phyloP scores from a whole-genome alignment of 2,329 filamentous ascomycete genomes.

The Xylaria sp. region DNA sequence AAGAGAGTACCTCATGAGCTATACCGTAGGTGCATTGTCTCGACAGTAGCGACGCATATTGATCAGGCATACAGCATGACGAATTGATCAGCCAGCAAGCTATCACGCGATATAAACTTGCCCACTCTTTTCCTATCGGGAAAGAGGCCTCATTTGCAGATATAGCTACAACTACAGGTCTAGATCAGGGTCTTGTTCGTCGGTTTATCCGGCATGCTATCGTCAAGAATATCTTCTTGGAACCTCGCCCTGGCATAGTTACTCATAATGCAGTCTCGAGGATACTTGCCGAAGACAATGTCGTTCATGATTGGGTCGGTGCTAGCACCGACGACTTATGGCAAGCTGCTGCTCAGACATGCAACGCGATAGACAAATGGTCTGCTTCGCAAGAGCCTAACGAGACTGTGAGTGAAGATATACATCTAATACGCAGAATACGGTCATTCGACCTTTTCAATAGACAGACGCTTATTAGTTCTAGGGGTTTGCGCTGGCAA shows the following conservation, averaged over 20 bases:
- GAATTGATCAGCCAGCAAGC: conserved; percentile 37
- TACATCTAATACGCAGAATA: too few species aligned
- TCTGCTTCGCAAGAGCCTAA: conserved; percentile 29
- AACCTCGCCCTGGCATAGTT: conserved; percentile 26
- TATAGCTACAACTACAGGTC: conserved; percentile 27
- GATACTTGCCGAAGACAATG: conserved; percentile 30
- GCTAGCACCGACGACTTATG: conserved; percentile 31
- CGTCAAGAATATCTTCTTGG: conserved; percentile 26
- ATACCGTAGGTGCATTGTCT: conserved; percentile 12
- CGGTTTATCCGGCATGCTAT: conserved; percentile 29
- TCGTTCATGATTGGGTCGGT: conserved; percentile 30
- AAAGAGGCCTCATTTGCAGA: conserved; percentile 31
- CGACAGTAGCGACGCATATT: background rate
- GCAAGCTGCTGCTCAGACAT: conserved; percentile 30
- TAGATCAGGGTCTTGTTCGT: conserved; percentile 27
- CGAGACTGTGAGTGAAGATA: conserved; percentile 24
- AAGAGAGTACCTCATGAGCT: conserved; percentile 35
- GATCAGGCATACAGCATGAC: conserved; percentile 23
- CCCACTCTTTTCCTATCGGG: conserved; percentile 33
- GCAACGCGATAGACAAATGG: conserved; percentile 30
- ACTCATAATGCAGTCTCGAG: conserved; percentile 31
- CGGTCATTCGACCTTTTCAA: too few species aligned
- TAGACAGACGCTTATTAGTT: background rate
- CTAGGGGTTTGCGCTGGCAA: conserved; percentile 33
- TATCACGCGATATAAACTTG: conserved; percentile 32